Evolutionary conservation across 805 yeast genomes (phyloP), one percentile per base, ranked within the genome.

Genomic region (Saturnispora mendoncae): DNA sequence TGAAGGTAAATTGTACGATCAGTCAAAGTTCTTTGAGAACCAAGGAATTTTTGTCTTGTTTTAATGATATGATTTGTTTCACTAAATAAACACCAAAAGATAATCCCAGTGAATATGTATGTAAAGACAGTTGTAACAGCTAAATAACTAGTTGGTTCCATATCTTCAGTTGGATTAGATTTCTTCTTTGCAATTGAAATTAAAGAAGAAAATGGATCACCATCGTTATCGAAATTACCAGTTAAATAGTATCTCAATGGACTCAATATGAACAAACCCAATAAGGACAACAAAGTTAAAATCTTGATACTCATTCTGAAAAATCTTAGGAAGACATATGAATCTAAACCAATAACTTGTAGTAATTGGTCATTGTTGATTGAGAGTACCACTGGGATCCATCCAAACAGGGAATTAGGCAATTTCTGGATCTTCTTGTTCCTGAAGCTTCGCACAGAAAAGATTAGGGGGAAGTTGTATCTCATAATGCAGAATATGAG

Each of bases 41-140:
- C 82, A 43, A 76, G 58, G 53, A 73, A 75, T 48, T 69, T 65
- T 50, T 76, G 82, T 31, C 82, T 58, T 1, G 74, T 69, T 46
- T 65, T 66, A 36, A 76, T 65, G 26, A 76, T 71, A 40, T 59
- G 61, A 13, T 64, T 60, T 17, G 81, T 76, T 52, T 64, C 72
- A 36, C 61, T 61, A 49, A 67, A 68, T 19, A 75, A 48, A 46
- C 64, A 67, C 43, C 60, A 62, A 46, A 66, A 69, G 21, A 72
- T 72, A 8, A 74, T 58, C 2, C 59, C 56, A 2, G 78, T 69
- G 55, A 76, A 76, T 12, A 67, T 46, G 52, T 74, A 76, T 2
- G 80, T 75, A 65, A 74, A 76, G 2, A 72, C 48, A 1, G 78
- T 73, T 47, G 74, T 74, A 10, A 72, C 66, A 66, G 77, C 67